Evolutionary conservation across 2,329 filamentous ascomycete genomes (phyloP).

Genomic region (Paraphaeosphaeria sporulosa): DNA sequence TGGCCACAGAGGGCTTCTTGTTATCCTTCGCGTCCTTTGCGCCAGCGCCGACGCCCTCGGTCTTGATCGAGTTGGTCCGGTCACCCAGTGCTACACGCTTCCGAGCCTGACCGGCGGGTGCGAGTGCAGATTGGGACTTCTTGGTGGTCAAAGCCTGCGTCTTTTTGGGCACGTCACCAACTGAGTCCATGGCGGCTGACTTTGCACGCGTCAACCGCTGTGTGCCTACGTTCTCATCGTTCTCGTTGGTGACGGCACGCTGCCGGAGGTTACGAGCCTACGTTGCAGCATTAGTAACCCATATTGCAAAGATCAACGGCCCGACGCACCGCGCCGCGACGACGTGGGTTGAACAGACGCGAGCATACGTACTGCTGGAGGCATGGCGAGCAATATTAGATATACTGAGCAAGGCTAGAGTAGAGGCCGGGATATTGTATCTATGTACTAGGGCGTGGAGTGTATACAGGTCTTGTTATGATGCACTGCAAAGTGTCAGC

Average conservation of each 20-base stretch:
- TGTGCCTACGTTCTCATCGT: constrained; percentile 83
- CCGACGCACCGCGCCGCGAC: constrained; percentile 19
- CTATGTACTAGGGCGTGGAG: constrained; percentile 35
- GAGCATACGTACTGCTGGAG: constrained; percentile 59
- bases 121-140: constrained; percentile 50
- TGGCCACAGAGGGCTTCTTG: constrained; percentile 74
- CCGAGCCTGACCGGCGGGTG: constrained; percentile 57
- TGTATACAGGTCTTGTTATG: constrained; percentile 46
- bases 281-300: constrained; percentile 51
- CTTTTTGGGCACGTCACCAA: constrained; percentile 67
- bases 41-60: constrained; percentile 55
- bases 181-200: constrained; percentile 70
- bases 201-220: constrained; percentile 94
- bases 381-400: constrained; percentile 59
- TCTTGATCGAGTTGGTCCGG: constrained; percentile 93
- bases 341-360: constrained; percentile 19
- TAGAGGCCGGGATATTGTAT: constrained; percentile 28
- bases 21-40: constrained; percentile 63
- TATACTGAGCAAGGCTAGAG: constrained; percentile 46
- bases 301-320: constrained; percentile 9
- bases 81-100: constrained; percentile 90
- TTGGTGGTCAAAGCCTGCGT: constrained; percentile 52
- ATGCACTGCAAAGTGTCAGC: constrained; percentile 46
- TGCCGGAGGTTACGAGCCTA: constrained; percentile 75
- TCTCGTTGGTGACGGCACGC: constrained; percentile 85